Conservation (phyloP, 2,329 filamentous ascomycete genomes). For the Bipolaris gigantea region DNA sequence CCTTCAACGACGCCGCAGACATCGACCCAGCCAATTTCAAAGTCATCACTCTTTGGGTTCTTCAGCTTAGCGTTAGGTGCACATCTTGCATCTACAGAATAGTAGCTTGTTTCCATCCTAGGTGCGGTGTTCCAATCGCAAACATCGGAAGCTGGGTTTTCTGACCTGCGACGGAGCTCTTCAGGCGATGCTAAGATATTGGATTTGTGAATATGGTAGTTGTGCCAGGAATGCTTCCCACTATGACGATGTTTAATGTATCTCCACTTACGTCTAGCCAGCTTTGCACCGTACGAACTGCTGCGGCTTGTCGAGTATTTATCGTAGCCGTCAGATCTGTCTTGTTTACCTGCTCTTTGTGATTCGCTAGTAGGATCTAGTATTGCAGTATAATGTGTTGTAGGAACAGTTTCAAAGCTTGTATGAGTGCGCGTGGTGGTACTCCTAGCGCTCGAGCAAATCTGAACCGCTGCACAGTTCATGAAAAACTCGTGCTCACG, state of each 20-base stretch:
- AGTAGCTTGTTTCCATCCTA: conserved; percentile 47
- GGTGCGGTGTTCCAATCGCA: conserved; percentile 45
- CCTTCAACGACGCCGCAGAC: conserved; percentile 42
- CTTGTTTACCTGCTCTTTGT: neutral
- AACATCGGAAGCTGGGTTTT: conserved; percentile 13
- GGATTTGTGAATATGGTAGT: conserved; percentile 2
- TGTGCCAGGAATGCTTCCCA: neutral
- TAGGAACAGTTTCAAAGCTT: neutral
- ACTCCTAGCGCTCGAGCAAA: conserved; percentile 24
- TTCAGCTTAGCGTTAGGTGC: conserved; percentile 33
- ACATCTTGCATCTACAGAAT: conserved; percentile 45
- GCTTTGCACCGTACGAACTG: neutral
- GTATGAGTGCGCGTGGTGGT: conserved; percentile 4
- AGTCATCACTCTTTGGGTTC: conserved; percentile 20
- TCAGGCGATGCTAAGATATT: neutral
- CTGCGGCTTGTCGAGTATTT: neutral
- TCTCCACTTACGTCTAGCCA: conserved; percentile 1
- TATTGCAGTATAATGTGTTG: conserved; percentile 1
- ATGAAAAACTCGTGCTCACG: conserved; percentile 51
- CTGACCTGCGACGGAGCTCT: neutral
- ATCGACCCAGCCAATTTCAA: conserved; percentile 49
- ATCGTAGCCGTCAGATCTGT: neutral
- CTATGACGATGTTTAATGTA: conserved; percentile 4
- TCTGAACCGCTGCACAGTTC: conserved; percentile 49
- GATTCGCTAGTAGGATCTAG: neutral